Evolutionary conservation across 139 green algal genomes (phyloP), one percentile per base, ranked within the genome.

Genomic region (Micractinium sp.): DNA sequence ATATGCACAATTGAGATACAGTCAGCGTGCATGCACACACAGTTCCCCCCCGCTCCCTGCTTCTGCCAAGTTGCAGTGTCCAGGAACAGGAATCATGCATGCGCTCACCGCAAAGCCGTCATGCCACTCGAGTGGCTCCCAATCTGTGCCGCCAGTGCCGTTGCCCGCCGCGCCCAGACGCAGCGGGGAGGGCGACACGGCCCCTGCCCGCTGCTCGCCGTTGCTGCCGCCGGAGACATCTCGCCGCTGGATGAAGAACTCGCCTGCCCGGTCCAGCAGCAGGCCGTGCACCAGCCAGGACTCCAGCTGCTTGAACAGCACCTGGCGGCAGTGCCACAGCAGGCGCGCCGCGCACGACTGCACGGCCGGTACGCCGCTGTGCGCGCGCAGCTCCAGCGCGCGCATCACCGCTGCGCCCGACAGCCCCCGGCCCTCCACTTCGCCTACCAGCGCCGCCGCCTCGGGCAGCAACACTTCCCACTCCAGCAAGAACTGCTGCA

Each of bases 301-400:
- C 13, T 96, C 92, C 18, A 98, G 90, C 90, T 99, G 97, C 88
- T 95, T 93, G 88, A 96, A 95, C 75, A 99, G 82, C 47, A 97
- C 94, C 53, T 98, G 95, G 85, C 98, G 93, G 93, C 93, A 97
- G 92, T 99, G 95, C 97, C 97, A 99, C 60, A 96, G 90, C 75
- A 99, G 92, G 14, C 96, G 93, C 82, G 87, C 75, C 71, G 96
- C 86, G 78, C 90, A 95, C 14, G 94, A 92, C 60, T 97, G 92
- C 88, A 99, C 85, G n/a, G 86, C 80, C 1, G 96, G 96, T 71
- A 94, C 47, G n/a, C 97, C 97, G 83, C 91, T 94, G 31, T 89
- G 88, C 15, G 91, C 89, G 25, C 38, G 90, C 5, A 63, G 80
- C 29, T 92, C 86, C 82, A 99, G 90, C 19, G 92, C n/a, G 12